Conservation (phyloP, 2,329 filamentous ascomycete species). For the Arthrinium phaeospermum region DNA sequence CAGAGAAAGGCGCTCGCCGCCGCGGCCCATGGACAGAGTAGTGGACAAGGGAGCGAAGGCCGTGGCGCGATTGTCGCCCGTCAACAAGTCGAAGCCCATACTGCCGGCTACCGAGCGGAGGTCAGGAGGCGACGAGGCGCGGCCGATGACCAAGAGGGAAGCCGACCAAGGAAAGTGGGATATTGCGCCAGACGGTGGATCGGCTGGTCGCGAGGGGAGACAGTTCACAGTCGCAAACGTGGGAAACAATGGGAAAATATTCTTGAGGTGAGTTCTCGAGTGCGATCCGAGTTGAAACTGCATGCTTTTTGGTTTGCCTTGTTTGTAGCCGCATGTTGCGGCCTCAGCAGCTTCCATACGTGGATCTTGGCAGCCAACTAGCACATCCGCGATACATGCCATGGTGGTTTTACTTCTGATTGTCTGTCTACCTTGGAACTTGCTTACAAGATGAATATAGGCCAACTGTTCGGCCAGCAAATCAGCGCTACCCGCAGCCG, state of each 20-base stretch:
- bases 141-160: slow-evolving; percentile 50
- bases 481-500: slow-evolving; percentile 67
- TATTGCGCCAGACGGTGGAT: slow-evolving; percentile 64
- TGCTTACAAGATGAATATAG: slow-evolving; percentile 42
- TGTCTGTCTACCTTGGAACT: background rate
- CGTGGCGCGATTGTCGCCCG: slow-evolving; percentile 31
- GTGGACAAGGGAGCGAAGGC: slow-evolving; percentile 28
- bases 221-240: slow-evolving; percentile 84
- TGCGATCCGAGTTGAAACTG: background rate
- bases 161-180: slow-evolving; percentile 61
- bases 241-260: slow-evolving; percentile 82
- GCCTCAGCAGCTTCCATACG: background rate
- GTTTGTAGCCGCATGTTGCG: background rate
- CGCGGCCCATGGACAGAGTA: slow-evolving; percentile 23
- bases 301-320: background rate
- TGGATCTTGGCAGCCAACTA: background rate
- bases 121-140: slow-evolving; percentile 36
- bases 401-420: background rate
- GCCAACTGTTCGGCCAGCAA: slow-evolving; percentile 65
- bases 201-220: slow-evolving; percentile 67
- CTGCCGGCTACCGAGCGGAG: slow-evolving; percentile 35
- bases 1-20: slow-evolving; percentile 31
- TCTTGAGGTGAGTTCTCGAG: slow-evolving; percentile 69
- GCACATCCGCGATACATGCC: background rate
- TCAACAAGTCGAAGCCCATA: slow-evolving; percentile 33